These are phyloP conservation scores for Rhododendron simsii DNA, from an alignment of 148 eudicot genomes.

Conservation along the genomic window DNA sequence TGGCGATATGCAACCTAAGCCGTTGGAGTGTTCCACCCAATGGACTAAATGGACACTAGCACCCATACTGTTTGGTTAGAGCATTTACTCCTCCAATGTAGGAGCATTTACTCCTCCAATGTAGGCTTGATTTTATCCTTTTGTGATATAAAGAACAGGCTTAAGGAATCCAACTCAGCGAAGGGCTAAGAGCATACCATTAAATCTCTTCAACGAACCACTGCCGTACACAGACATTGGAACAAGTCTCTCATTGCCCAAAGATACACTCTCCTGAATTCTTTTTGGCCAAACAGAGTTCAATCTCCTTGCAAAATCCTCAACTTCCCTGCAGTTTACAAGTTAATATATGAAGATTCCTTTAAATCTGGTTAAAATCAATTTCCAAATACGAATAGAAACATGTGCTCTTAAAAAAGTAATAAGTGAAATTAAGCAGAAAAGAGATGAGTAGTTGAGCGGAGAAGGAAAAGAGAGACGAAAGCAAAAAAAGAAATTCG, in stretches of 20 bases:
- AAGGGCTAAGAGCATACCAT: background rate
- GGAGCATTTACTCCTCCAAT: background rate
- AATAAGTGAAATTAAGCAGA: background rate
- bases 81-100: background rate
- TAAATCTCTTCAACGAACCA: background rate
- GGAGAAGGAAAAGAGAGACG: no score
- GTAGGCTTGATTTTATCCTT: background rate
- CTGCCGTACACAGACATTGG: background rate
- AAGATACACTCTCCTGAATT: background rate
- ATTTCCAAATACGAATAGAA: background rate
- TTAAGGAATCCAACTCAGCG: background rate
- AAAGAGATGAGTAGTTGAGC: background rate
- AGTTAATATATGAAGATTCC: background rate
- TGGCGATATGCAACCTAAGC: background rate
- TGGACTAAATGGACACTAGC: background rate
- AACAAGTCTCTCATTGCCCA: background rate
- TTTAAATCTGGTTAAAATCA: background rate
- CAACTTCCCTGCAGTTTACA: conserved; percentile 60
- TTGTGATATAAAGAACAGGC: background rate
- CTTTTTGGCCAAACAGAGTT: conserved; percentile 6
- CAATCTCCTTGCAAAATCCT: conserved; percentile 14
- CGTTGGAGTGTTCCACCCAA: background rate
- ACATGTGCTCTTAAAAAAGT: background rate
- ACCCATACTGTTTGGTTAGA: background rate
- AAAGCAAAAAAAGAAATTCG: background rate